Evolutionary conservation across 164 flowering plant genomes (phyloP).

Genomic region (Aristolochia californica): DNA sequence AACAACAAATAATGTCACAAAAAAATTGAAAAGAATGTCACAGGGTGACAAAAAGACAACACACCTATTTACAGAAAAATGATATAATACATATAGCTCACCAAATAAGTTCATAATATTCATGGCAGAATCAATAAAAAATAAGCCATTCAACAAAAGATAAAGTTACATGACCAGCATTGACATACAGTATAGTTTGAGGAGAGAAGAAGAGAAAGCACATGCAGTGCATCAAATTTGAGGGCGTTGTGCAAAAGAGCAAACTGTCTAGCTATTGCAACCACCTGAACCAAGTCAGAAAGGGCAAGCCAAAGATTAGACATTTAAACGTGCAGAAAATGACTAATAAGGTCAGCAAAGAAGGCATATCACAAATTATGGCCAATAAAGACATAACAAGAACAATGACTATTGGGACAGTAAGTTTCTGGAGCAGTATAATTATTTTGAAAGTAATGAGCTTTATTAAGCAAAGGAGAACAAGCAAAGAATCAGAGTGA

Average conservation of each 20-base stretch:
- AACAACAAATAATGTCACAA: too few species aligned
- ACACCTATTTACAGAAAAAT: too few species aligned
- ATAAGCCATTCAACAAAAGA: background rate
- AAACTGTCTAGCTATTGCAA: constrained; percentile 51
- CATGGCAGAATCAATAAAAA: too few species aligned
- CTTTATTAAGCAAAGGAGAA: too few species aligned
- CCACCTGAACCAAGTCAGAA: constrained; percentile 37
- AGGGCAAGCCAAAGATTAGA: background rate
- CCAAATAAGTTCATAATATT: too few species aligned
- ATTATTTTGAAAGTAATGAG: too few species aligned
- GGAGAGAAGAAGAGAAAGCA: constrained; percentile 54
- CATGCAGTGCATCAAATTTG: constrained; percentile 76
- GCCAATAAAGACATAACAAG: background rate
- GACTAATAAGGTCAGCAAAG: too few species aligned
- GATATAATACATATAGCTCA: too few species aligned
- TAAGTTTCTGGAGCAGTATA: background rate
- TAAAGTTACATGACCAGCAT: constrained; percentile 6
- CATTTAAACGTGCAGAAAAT: background rate
- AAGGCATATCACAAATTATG: background rate
- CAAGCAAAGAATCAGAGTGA: too few species aligned
- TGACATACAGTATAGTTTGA: constrained; percentile 49
- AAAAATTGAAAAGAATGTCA: too few species aligned
- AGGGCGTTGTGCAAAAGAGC: constrained; percentile 63
- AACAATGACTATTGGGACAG: background rate
- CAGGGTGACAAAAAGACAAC: too few species aligned